Percentiles rank a stretch among this genome's conserved stretches.
Conservation (phyloP, 441 rosid genomes). For the Arabidopsis lyrata region DNA sequence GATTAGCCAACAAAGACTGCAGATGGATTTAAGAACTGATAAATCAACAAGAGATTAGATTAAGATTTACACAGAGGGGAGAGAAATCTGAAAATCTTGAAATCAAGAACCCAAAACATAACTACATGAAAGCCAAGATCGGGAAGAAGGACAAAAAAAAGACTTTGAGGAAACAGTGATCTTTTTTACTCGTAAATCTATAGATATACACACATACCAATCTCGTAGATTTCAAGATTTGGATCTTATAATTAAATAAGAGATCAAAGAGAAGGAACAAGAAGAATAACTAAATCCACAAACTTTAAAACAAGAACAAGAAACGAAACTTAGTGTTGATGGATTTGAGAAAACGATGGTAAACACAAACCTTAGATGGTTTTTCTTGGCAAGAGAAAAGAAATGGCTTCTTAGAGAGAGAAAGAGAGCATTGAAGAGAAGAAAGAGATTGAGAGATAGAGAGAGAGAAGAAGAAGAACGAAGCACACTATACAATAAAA, state of each 20-base stretch:
- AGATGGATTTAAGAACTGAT: constrained; percentile 1
- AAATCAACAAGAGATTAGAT: constrained; percentile 27
- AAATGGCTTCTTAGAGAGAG: constrained; percentile 37
- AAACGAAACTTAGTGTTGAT: constrained; percentile 2
- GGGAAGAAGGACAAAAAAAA: not conserved
- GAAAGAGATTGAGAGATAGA: constrained; percentile 38
- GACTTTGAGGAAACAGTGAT: constrained; percentile 12
- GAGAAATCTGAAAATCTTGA: constrained; percentile 25
- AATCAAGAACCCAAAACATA: constrained; percentile 19
- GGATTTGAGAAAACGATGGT: constrained; percentile 5
- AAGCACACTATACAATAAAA: constrained; percentile 65
- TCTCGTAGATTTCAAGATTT: constrained; percentile 32
- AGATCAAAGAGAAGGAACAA: constrained; percentile 5
- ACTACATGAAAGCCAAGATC: constrained; percentile 17
- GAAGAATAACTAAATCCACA: constrained; percentile 10
- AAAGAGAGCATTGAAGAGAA: constrained; percentile 36
- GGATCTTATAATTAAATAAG: constrained; percentile 24
- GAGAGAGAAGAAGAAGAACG: constrained; percentile 53
- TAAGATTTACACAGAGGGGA: constrained; percentile 1
- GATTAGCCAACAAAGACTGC: constrained; percentile 11
- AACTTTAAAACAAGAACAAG: constrained; percentile 14
- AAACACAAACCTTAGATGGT: constrained; percentile 26
- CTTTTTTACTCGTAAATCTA: constrained; percentile 16
- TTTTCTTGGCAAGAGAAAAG: constrained; percentile 37
- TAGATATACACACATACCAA: constrained; percentile 23